Conservation (phyloP, 2,329 filamentous ascomycete species). For the Alternaria sp. region DNA sequence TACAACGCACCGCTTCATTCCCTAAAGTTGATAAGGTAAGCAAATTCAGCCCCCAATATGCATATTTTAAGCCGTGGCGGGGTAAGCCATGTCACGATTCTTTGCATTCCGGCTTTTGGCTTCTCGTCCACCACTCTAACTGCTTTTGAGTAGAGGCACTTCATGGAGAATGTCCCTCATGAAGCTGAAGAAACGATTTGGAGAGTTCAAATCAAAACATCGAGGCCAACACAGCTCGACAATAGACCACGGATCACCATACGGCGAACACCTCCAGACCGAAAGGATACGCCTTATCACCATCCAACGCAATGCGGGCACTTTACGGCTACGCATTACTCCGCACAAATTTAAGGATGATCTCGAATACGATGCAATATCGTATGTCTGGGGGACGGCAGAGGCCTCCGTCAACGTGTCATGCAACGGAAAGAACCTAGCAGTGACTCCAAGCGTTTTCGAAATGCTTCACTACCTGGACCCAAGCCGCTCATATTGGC, state of each 20-base stretch:
- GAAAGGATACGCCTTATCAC: not conserved
- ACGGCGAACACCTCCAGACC: not conserved
- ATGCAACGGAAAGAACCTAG: rapidly evolving
- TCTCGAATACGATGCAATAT: not conserved
- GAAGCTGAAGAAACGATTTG: not conserved
- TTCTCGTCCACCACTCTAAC: no score
- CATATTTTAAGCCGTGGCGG: not conserved
- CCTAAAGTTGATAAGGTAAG: not conserved
- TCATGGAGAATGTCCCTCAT: no score
- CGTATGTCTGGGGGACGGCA: not conserved
- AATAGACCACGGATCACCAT: not conserved
- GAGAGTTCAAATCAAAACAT: no score
- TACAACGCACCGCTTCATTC: not conserved
- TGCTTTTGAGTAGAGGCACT: no score
- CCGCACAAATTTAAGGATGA: not conserved
- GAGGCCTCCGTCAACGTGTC: not conserved
- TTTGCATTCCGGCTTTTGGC: no score
- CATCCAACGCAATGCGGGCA: not conserved
- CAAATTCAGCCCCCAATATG: not conserved
- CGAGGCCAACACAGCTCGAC: no score
- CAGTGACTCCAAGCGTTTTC: not conserved
- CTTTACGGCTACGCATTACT: not conserved
- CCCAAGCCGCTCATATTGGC: not conserved
- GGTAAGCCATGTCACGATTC: not conserved
- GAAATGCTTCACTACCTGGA: not conserved